Base-by-base conservation (phyloP, 371 early-diverging fungal genomes). In the Mortierella sp. region DNA sequence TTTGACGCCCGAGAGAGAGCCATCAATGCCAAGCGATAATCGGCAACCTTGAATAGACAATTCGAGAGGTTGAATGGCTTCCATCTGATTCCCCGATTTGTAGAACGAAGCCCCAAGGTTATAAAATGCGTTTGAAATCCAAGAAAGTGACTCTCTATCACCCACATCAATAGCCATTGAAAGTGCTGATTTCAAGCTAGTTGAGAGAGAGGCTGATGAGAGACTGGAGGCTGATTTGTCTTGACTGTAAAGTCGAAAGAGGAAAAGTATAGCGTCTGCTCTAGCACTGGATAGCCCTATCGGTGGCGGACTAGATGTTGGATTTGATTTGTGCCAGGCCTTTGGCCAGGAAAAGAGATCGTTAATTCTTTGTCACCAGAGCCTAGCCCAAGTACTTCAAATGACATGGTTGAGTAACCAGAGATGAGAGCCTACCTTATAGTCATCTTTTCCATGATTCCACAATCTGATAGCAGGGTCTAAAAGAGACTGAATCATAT, bases 61-160 rank as follows among this genome's bases (percentile, higher is more conserved):
- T 19, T 66, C 53, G 1, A 80, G 53, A 18, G 74, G 80, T 7
- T 48, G 37, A 25, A 70, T 58, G 0, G 80, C 80, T 30, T 73
- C 70, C 26, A 25, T 26, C 9, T 62, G 60, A 30, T 55, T 70
- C 12, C 68, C 62, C 1, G 62, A 3, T 29, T 74, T 73, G 66
- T 67, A 74, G 4, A 80, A 67, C 0, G 57, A 45, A 1, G 74
- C 74, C 1, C 80, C 74, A 19, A 53, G 57, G 61, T 73, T 80
- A 62, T 70, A 80, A 15, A 80, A 57, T 1, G 80, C 80, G 43
- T 80, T 80, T n/a, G 80, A 80, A 1, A 80, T 74, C 80, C 80
- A 80, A 5, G 61, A 70, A 1, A 80, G 63, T 16, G 80, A 80
- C 45, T 74, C 80, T 3, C 21, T 44, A 37, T 80, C 80, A 7